Evolutionary conservation across 2,329 filamentous ascomycete genomes (phyloP).

Genomic region (Harringtonia aguacate): DNA sequence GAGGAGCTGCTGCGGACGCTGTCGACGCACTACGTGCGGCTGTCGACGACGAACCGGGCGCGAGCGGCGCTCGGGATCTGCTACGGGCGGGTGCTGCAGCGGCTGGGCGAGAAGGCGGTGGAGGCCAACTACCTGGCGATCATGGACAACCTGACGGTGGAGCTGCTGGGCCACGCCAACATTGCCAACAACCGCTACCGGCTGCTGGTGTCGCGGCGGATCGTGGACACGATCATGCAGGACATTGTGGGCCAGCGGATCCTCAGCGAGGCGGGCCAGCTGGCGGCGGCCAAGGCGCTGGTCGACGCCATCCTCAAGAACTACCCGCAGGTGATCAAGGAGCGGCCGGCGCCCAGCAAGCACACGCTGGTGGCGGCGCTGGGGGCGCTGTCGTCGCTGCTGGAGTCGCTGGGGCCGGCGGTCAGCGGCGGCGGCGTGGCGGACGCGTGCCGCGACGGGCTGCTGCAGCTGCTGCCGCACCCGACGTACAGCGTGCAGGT

Average conservation of each 20-base stretch:
- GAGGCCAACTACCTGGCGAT: conserved; percentile 76
- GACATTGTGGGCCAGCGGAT: conserved; percentile 72
- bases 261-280: conserved; percentile 80
- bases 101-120: conserved; percentile 70
- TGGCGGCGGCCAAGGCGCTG: conserved; percentile 68
- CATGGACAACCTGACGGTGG: conserved; percentile 67
- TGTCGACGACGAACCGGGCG: conserved; percentile 67
- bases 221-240: conserved; percentile 73
- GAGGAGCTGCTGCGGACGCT: conserved; percentile 69
- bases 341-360: conserved; percentile 81
- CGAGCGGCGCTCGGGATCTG: conserved; percentile 79
- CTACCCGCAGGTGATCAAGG: conserved; percentile 81
- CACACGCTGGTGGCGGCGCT: conserved; percentile 71
- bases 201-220: conserved; percentile 72
- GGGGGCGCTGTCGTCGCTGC: conserved; percentile 67
- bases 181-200: conserved; percentile 82
- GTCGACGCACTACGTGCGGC: conserved; percentile 68
- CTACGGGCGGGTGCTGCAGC: conserved; percentile 71
- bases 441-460: conserved; percentile 73
- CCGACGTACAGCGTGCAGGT: conserved; percentile 95
- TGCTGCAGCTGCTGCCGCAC: conserved; percentile 86
- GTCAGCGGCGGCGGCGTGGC: conserved; percentile 63
- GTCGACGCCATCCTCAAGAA: conserved; percentile 89
- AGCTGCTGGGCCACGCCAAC: conserved; percentile 65
- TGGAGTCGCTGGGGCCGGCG: conserved; percentile 72